phyloP scores from a whole-genome alignment of 2,329 filamentous ascomycete genomes.

The Alternaria triticimaculans region DNA sequence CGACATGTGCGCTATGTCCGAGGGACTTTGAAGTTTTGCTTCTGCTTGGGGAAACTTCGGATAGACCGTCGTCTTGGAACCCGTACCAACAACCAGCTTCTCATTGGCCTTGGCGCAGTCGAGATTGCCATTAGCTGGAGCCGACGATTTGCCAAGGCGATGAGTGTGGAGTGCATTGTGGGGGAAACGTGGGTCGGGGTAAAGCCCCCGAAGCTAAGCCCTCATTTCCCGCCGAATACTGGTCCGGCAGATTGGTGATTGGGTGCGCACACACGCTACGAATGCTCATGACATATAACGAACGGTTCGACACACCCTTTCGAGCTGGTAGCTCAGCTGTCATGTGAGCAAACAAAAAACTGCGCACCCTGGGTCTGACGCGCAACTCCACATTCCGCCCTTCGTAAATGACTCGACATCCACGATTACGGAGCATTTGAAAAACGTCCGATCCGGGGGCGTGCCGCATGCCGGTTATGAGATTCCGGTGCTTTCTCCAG shows the following conservation, averaged over 20 bases:
- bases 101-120: neutral
- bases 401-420: neutral
- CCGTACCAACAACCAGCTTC: neutral
- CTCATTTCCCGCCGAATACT: constrained; percentile 2
- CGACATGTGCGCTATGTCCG: constrained; percentile 8
- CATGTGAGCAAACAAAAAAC: constrained; percentile 9
- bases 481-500: neutral
- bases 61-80: neutral
- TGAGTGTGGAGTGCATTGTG: constrained; percentile 22
- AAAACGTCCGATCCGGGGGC: neutral
- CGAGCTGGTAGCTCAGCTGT: neutral
- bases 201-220: constrained; percentile 9
- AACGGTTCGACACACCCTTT: neutral
- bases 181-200: constrained; percentile 5
- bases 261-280: constrained; percentile 1
- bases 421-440: neutral
- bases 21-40: constrained; percentile 1
- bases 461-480: neutral
- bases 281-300: neutral
- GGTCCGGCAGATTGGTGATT: constrained; percentile 16
- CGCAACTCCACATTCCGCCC: constrained; percentile 12
- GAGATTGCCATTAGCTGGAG: neutral
- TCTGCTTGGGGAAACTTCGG: constrained; percentile 12
- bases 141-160: constrained; percentile 17
- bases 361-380: neutral